These are phyloP conservation scores for Myriangium duriaei DNA, from an alignment of 2,329 filamentous ascomycete genomes.

Conservation along the genomic window DNA sequence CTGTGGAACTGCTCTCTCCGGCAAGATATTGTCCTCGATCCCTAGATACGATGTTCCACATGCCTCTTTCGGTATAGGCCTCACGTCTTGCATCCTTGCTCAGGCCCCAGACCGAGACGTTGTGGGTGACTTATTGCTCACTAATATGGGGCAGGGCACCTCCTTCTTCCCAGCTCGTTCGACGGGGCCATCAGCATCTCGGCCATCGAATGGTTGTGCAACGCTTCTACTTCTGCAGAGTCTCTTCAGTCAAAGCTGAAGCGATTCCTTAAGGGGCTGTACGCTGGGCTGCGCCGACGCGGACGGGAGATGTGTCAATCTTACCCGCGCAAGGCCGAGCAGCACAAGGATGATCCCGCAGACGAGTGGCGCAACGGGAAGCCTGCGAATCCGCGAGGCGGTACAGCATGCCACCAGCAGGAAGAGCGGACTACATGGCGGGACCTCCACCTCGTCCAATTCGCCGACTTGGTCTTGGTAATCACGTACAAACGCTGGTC, in stretches of 20 bases:
- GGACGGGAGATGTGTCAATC: slow-evolving; percentile 80
- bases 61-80: slow-evolving; percentile 94
- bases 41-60: slow-evolving; percentile 64
- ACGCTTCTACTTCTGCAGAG: slow-evolving; percentile 80
- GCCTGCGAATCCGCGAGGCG: too few relatives aligned
- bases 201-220: slow-evolving; percentile 97
- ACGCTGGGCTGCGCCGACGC: slow-evolving; percentile 69
- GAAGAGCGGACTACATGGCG: too few relatives aligned
- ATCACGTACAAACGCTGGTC: slow-evolving; percentile 1
- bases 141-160: slow-evolving; percentile 89
- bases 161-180: too few relatives aligned
- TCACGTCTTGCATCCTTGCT: slow-evolving; percentile 92
- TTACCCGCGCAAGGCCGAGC: too few relatives aligned
- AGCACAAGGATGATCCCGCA: too few relatives aligned
- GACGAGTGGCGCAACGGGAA: too few relatives aligned
- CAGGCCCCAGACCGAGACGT: slow-evolving; percentile 83
- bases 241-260: slow-evolving; percentile 63
- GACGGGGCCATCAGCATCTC: slow-evolving; percentile 87
- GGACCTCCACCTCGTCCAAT: slow-evolving; percentile 1
- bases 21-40: slow-evolving; percentile 77
- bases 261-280: slow-evolving; percentile 86
- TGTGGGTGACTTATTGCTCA: slow-evolving; percentile 84
- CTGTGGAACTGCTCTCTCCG: slow-evolving; percentile 86
- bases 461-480: slow-evolving; percentile 5
- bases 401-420: too few relatives aligned